Base-by-base conservation (phyloP, 192 early-diverging fungal genomes). In the Phycomyces blakesleeanus region DNA sequence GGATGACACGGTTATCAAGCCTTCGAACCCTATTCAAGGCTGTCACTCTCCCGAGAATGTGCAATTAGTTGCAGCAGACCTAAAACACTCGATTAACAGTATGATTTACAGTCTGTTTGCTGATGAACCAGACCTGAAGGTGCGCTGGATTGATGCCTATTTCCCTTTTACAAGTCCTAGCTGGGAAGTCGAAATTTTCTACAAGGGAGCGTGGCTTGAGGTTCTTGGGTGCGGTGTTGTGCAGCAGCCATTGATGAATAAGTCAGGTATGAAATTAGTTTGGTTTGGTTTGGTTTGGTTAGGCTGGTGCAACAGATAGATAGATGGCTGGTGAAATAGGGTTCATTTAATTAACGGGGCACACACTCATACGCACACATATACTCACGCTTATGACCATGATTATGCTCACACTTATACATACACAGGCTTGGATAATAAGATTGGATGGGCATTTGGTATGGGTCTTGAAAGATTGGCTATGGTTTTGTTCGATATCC, bases 381-480 rank as follows among this genome's bases (percentile, higher is more conserved):
- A 41, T 41, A 41, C n/a, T n/a, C n/a, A n/a, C n/a, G n/a, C n/a
- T n/a, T n/a, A n/a, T n/a, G n/a, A n/a, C n/a, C n/a, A n/a, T n/a
- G n/a, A n/a, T n/a, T n/a, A n/a, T n/a, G n/a, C n/a, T n/a, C n/a
- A n/a, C n/a, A n/a, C n/a, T n/a, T n/a, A n/a, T n/a, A n/a, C n/a
- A n/a, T n/a, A n/a, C n/a, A 47, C 44, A 47, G 88, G 86, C 21
- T 78, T 84, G 51, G 22, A 82, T 0, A 85, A 93, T 52, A 85
- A 87, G 44, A 78, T 98, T 58, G 97, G 93, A 22, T 98, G 97
- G 97, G 97, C 97, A 20, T 97, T 96, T 76, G 97, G 97, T n/a
- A 81, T 97, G 62, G 97, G 97, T 11, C 80, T 98, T 18, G 97
- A 98, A 73, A 78, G 97, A 9, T 81, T 98, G 55, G 93, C 97